Percentiles rank a stretch among this genome's conserved stretches.
Conservation (phyloP, 108 stramenopile species). For the Cyclotella choctawhatcheeana region DNA sequence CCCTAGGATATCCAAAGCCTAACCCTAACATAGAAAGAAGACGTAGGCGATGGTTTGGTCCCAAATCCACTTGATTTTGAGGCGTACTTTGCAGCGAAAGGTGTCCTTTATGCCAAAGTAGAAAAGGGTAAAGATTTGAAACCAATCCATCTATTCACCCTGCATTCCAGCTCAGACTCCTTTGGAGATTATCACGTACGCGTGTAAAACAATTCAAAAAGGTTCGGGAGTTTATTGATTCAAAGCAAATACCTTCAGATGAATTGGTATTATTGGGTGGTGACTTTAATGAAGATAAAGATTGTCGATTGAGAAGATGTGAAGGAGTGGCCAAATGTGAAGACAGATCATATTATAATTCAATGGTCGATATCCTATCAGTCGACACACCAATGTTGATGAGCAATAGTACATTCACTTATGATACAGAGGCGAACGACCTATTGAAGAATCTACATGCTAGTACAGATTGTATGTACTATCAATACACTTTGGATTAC, state of each 20-base stretch:
- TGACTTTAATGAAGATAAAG: slow-evolving; percentile 24
- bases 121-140: neutral
- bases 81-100: neutral
- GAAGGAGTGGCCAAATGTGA: slow-evolving; percentile 17
- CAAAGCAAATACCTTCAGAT: slow-evolving; percentile 8
- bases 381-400: neutral
- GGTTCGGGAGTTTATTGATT: slow-evolving; percentile 14
- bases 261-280: slow-evolving; percentile 27
- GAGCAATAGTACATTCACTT: slow-evolving; percentile 7
- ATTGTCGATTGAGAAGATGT: slow-evolving; percentile 18
- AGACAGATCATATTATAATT: slow-evolving; percentile 10
- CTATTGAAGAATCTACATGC: slow-evolving; percentile 16
- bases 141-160: slow-evolving; percentile 7
- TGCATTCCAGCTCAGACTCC: slow-evolving; percentile 18
- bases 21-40: too few relatives aligned
- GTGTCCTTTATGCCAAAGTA: neutral
- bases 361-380: slow-evolving; percentile 3
- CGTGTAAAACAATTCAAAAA: slow-evolving; percentile 18
- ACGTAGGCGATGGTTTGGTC: neutral
- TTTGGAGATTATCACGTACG: slow-evolving; percentile 7
- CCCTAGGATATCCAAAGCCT: too few relatives aligned
- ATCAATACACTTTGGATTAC: slow-evolving; percentile 27
- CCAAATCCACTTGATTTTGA: neutral
- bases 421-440: slow-evolving; percentile 12
- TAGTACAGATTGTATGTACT: neutral